Evolutionary conservation across 2,329 filamentous ascomycete species (phyloP).

Genomic region (Fusarium liriodendri): DNA sequence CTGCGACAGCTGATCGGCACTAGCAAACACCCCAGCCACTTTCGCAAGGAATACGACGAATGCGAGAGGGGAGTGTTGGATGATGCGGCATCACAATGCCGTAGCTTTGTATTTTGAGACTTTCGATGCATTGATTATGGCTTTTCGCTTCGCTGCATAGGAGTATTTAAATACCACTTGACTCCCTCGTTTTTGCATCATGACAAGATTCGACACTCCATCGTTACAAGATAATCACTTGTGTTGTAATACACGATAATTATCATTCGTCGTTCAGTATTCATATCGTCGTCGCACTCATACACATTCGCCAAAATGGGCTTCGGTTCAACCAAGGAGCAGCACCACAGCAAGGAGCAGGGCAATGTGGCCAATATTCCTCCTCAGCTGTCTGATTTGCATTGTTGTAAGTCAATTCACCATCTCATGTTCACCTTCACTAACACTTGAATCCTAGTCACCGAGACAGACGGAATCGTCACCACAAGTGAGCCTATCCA

Average conservation of each 20-base stretch:
- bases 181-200: background rate
- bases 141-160: background rate
- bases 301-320: slow-evolving; percentile 36
- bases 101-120: background rate
- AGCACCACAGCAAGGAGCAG: slow-evolving; percentile 33
- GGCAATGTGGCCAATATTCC: slow-evolving; percentile 52
- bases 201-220: background rate
- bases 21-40: slow-evolving; percentile 1
- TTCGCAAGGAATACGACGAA: slow-evolving; percentile 32
- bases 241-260: background rate
- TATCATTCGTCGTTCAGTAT: background rate
- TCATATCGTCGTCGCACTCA: background rate
- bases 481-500: slow-evolving; percentile 59
- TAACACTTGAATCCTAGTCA: slow-evolving; percentile 46
- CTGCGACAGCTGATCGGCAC: background rate
- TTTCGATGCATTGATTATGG: slow-evolving; percentile 6
- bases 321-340: slow-evolving; percentile 40
- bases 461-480: slow-evolving; percentile 70
- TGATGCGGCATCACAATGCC: background rate
- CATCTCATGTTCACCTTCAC: background rate
- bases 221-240: background rate
- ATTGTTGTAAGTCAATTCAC: slow-evolving; percentile 55
- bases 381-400: slow-evolving; percentile 58
- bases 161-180: slow-evolving; percentile 23
- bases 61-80: slow-evolving; percentile 23